These are phyloP conservation scores for Pichia sp. DNA, from an alignment of 1,139 yeast genomes.

Conservation along the genomic window DNA sequence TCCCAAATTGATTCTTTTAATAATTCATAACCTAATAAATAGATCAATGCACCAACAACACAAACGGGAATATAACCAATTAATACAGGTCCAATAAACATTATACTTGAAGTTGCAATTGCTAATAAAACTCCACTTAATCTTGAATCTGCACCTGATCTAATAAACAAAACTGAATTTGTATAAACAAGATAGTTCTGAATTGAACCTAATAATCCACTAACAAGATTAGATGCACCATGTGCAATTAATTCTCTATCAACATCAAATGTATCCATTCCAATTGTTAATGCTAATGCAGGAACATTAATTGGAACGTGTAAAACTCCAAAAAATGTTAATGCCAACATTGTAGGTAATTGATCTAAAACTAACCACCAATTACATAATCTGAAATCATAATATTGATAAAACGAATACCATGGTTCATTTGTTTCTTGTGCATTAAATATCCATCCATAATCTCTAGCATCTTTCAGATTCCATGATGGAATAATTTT, in stretches of 20 bases:
- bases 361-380: constrained; percentile 66
- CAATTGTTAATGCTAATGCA: constrained; percentile 85
- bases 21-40: constrained; percentile 82
- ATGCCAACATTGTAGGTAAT: constrained; percentile 88
- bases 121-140: constrained; percentile 86
- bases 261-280: constrained; percentile 81
- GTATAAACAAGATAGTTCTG: constrained; percentile 94
- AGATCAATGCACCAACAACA: constrained; percentile 90
- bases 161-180: constrained; percentile 80
- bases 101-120: constrained; percentile 66
- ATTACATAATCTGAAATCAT: constrained; percentile 63
- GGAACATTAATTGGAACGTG: constrained; percentile 98
- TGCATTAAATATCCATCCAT: constrained; percentile 78
- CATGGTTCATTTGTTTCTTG: constrained; percentile 71
- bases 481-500: constrained; percentile 59
- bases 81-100: constrained; percentile 87
- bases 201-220: constrained; percentile 81
- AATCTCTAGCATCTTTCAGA: constrained; percentile 52
- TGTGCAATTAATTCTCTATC: constrained; percentile 92
- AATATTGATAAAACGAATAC: constrained; percentile 76
- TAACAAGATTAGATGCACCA: constrained; percentile 83
- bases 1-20: constrained; percentile 81
- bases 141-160: constrained; percentile 90
- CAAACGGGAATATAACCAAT: constrained; percentile 92
- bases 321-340: constrained; percentile 88